Base-by-base conservation (phyloP, 106 monocot genomes). In the Ottelia alismoides region DNA sequence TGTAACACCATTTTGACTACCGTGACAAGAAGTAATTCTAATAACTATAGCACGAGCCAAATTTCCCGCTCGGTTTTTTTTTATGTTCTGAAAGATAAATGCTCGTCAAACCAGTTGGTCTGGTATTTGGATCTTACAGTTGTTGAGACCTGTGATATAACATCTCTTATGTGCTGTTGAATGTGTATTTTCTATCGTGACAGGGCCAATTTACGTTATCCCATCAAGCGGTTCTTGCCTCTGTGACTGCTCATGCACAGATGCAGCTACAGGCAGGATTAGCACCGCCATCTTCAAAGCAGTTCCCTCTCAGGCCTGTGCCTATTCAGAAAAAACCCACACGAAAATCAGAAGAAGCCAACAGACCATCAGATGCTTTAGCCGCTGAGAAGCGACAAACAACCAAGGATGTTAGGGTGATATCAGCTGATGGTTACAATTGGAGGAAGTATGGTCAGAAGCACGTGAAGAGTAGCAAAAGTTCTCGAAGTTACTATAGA, bases 391-490 rank as follows among this genome's bases (percentile, higher is more conserved):
- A 28, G 30, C 70, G 60, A 53, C 9, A 52, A 46, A 65, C 45
- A 27, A 56, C 78, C 28, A 30, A 40, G 16, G 22, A 43, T 55
- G 20, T 53, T 12, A 70, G 58, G 35, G 60, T 30, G 22, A 64
- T 53, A 1, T 52, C 73, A 11, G 44, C 50, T 64, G 86, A 86
- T 74, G 80, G 77, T 25, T 86, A 64, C 67, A 81, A 80, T 59
- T 86, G 86, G 86, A 58, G 81, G 29, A 87, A 87, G 55, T 87
- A 87, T 48, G 86, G 86, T 16, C 86, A 87, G 65, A 87, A 87
- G 74, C 86, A 77, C 52, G 86, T 87, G 49, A 87, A 87, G 64
- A 74, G 76, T 46, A 80, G 80, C 52, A 77, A 81, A 11, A 87
- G 58, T 45, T 70, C 65, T 28, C 63, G 86, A 51, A 87, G 86